phyloP scores from a whole-genome alignment of 352 stramenopile genomes.

The Phytopythium cucurbitacearum region DNA sequence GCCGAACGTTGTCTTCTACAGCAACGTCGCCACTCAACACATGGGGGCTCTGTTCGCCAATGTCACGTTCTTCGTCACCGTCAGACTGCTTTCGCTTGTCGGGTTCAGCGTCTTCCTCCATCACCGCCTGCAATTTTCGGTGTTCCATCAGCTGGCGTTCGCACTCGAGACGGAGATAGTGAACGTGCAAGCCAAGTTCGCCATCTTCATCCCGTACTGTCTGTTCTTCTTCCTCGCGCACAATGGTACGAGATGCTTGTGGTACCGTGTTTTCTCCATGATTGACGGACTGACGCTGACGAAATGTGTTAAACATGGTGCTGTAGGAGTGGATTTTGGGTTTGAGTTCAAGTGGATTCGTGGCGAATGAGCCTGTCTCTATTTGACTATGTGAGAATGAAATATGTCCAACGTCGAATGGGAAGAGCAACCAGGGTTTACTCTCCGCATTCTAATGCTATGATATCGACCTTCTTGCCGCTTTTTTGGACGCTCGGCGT shows the following conservation, averaged over 20 bases:
- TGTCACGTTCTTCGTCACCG: slow-evolving; percentile 12
- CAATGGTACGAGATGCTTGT: slow-evolving; percentile 7
- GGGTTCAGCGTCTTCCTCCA: slow-evolving; percentile 8
- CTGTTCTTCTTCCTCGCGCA: slow-evolving; percentile 29
- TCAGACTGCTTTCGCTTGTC: slow-evolving; percentile 13
- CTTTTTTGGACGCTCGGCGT: too few relatives aligned
- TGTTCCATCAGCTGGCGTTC: slow-evolving; percentile 22
- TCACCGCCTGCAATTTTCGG: slow-evolving; percentile 11
- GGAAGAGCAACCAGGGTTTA: too few relatives aligned
- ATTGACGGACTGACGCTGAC: background rate
- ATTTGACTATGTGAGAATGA: too few relatives aligned
- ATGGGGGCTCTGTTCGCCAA: slow-evolving; percentile 9
- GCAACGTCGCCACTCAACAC: background rate
- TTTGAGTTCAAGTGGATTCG: slow-evolving; percentile 15
- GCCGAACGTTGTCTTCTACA: slow-evolving; percentile 14
- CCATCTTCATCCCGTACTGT: slow-evolving; percentile 19
- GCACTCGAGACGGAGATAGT: slow-evolving; percentile 17
- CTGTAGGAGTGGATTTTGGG: slow-evolving; percentile 10
- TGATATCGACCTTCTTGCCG: too few relatives aligned
- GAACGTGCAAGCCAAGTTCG: slow-evolving; percentile 20
- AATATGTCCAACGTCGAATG: too few relatives aligned
- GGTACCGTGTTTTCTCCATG: background rate
- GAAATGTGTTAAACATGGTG: background rate
- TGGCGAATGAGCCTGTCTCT: background rate
- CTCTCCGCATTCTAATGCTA: too few relatives aligned